Evolutionary conservation across 805 yeast species (phyloP), one percentile per base, ranked within the genome.

Genomic region (Sungouiozyma ichnusensis): DNA sequence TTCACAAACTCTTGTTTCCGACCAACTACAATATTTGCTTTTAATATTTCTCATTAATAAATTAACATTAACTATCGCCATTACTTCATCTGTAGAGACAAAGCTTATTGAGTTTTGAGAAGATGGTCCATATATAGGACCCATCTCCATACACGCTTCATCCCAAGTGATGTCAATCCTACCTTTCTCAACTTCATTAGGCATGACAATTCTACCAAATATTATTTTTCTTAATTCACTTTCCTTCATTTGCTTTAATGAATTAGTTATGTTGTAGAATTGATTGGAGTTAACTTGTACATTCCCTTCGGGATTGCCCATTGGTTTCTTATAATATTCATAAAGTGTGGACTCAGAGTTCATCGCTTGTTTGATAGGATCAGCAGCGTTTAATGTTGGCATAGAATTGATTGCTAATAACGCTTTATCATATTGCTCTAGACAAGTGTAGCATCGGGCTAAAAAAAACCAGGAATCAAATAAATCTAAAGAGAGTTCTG

Each of bases 1-100:
- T 35, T 79, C 80, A 58, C 85, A 90, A 1, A 84, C 85, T 41
- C 63, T 46, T 34, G 42, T 39, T 39, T 54, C 50, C 20, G 54
- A 59, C 56, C 56, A 51, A 34, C 55, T 52, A 31, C 47, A 49
- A 31, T 53, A 56, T 24, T 54, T 54, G 3, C 58, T 54, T 16
- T 54, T 44, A 16, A 60, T 46, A 44, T 57, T 61, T 37, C 62
- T 49, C n/a, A 51, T 45, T 35, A 61, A 45, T 35, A 60, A 35
- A 14, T 51, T 49, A 2, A 49, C 20, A 44, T 60, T 55, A 7
- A 45, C 51, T 4, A 60, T 48, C 2, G 60, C 48, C 31, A 51
- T 49, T 2, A 55, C 55, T 39, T 60, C 63, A 32, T 54, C 52
- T 14, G 54, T 48, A 3, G 62, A 50, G 3, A 55, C 62, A 44